Conservation (phyloP, 768 basidiomycete species). For the Macrolepiota fuliginosa region DNA sequence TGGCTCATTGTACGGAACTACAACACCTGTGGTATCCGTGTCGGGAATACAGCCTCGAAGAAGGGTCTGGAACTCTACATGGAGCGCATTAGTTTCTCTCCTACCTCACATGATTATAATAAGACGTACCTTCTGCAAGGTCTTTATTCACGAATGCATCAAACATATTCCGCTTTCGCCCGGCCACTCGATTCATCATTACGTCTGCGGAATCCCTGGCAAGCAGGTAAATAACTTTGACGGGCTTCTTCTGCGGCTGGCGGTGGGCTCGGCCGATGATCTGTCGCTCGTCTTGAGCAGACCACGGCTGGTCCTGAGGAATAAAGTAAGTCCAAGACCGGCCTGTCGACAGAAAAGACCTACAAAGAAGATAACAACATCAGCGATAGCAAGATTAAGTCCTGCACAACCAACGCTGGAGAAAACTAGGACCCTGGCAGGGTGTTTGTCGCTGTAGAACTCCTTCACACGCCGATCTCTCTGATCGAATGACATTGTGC, state of each 20-base stretch:
- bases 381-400: background rate
- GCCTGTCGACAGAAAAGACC: background rate
- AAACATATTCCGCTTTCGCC: background rate
- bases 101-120: background rate
- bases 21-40: background rate
- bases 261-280: conserved; percentile 23
- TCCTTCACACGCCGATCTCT: background rate
- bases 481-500: background rate
- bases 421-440: background rate
- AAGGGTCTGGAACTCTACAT: background rate
- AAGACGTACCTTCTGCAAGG: background rate
- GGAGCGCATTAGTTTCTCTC: too few relatives aligned
- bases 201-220: conserved; percentile 23
- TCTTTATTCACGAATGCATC: background rate
- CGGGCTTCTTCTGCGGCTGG: conserved; percentile 22
- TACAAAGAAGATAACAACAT: background rate
- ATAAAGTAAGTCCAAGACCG: background rate
- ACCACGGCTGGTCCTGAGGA: background rate
- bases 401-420: background rate
- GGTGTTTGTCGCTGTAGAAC: background rate
- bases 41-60: background rate
- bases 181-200: background rate
- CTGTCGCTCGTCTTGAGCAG: conserved; percentile 2
- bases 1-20: background rate
- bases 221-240: conserved; percentile 21